Base-by-base conservation (phyloP, 345 rosid genomes). In the Eutrema yunnanense region DNA sequence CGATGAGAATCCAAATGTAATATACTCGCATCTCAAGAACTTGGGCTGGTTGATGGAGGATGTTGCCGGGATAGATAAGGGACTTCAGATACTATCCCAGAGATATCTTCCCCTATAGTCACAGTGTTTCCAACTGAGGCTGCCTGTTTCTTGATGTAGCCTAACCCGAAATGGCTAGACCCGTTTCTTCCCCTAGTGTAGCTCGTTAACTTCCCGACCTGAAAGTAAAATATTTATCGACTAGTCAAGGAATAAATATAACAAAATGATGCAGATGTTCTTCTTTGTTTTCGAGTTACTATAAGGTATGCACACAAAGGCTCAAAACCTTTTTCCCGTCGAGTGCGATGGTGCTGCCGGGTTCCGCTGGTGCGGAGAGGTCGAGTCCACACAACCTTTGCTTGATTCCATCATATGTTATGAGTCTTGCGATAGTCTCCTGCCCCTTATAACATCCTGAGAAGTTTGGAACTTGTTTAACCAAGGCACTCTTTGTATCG, bases 371-470 rank as follows among this genome's bases (percentile, higher is more conserved):
- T 64, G 84, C 96, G 68, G 96, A 84, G 48, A 90, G 82, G 57
- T 68, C 46, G 78, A 92, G 81, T 69, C 96, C 96, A 90, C 89
- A 84, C 41, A 92, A 81, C 69, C 68, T 88, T 83, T 90, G 96
- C 76, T 88, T 92, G 74, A 90, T 81, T 76, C 96, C 98, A 73
- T 88, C 88, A 42, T 90, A 92, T 19, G 96, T 92, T 65, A 90
- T 83, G 65, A 92, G 90, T 69, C 96, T 85, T 68, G 98, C 73
- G 50, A 92, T 84, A 0, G 93, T 90, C 85, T 90, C 98, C 80
- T 92, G 98, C 67, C 98, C 98, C 80, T 92, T 90, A 6, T 90
- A 92, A 81, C 98, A 92, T 51, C 96, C 96, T 92, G 76, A 40
- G 10, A 73, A 55, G 9, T 61, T n/a, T 40, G 42, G 8, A 59